Base-by-base conservation (phyloP, 306 rosid genomes). In the Cicer judaicum region DNA sequence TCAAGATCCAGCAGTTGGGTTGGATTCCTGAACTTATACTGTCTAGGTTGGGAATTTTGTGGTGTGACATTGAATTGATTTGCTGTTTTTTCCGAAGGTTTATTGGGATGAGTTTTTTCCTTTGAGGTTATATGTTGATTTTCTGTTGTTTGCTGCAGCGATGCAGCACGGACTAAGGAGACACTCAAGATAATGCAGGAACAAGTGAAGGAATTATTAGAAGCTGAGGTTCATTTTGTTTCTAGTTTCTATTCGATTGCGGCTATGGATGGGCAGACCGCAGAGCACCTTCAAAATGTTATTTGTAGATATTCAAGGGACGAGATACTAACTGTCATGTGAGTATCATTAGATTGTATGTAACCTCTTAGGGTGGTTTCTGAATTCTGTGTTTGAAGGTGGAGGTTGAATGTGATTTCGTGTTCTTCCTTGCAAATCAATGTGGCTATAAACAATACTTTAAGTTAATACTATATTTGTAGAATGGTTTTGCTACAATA, bases 181-280 rank as follows among this genome's bases (percentile, higher is more conserved):
- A 94, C 98, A 7, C 97, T 94, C 56, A 78, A 68, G 78, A 86
- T 90, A 78, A 84, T 94, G 98, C 97, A 94, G 86, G 88, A 87
- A 79, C 86, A 90, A 81, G 96, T 87, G 68, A 78, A 71, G 68
- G 89, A 76, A 50, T 85, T 94, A 77, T 60, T 79, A 64, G 91
- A 89, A 63, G 95, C 98, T 21, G 90, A 94, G 86, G 90, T 94
- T 75, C 91, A 79, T 84, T 91, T 85, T 81, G 71, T 94, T 79
- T 86, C 98, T 52, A 94, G 98, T 86, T 94, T 94, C 81, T 94
- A 94, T 86, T 91, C 97, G 8, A 86, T 94, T 76, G 97, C 98
- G 2, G 98, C 93, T 63, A 94, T 94, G 98, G 98, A 94, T 77
- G 98, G 98, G n/a, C 98, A 94, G 84, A 94, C 98, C 2, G 98